Evolutionary conservation across 2,329 filamentous ascomycete species (phyloP), one percentile per base, ranked within the genome.

Genomic region (Camillea tinctor): DNA sequence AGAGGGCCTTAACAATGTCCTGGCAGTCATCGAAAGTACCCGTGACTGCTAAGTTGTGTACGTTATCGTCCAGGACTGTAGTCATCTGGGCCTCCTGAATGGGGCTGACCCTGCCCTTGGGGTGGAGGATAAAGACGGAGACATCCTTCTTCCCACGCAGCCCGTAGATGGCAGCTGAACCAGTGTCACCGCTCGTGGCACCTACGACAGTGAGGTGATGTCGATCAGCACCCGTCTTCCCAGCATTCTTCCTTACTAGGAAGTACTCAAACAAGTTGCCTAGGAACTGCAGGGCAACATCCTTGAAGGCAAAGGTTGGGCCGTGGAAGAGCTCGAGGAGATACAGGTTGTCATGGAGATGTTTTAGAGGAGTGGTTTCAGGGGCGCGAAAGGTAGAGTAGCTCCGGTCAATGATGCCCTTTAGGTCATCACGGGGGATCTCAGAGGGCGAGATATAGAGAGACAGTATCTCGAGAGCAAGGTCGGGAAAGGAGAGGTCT

Each of bases 21-120:
- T 97, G 94, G 77, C 95, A 98, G 74, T 98, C 93, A 72, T 98
- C 94, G 73, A 98, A 98, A 0, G 92, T 96, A 60, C 94, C 95
- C 54, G 90, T 87, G 13, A 98, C 90, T 56, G 91, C 88, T 52
- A 98, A 80, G 76, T 96, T 97, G 82, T 97, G 92, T 36, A 98
- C 93, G 73, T 98, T 98, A 60, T 84, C 79, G 74, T 98, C 95
- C 49, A 92, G 80, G 24, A 95, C 91, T 0, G 94, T 97, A 0
- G 93, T 97, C 95, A 98, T 98, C 79, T 98, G 95, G 4, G 91
- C 90, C 76, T 98, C 92, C 76, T 98, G 95, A 59, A 98, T 90
- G 15, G 93, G 91, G 73, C 89, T 93, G 64, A 98, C 90, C 67
- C 92, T 90, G 63, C 93, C 94, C 76, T 95, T 91, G 23, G 95